These are phyloP conservation scores for Candida morakotiae DNA, from an alignment of 805 yeast genomes.

Conservation along the genomic window DNA sequence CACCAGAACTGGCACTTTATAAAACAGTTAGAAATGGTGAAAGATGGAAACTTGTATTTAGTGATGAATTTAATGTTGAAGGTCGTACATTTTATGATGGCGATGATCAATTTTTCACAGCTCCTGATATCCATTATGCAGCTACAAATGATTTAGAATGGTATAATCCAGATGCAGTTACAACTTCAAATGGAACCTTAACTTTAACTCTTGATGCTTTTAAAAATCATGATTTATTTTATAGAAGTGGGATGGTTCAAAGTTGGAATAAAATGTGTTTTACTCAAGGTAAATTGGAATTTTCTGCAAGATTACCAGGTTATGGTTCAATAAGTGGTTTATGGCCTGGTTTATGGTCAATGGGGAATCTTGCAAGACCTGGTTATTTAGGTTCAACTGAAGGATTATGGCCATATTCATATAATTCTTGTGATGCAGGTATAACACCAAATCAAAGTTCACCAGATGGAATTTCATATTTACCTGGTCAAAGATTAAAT, in stretches of 20 bases:
- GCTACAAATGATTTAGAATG: conserved; percentile 91
- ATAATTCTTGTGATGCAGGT: conserved; percentile 87
- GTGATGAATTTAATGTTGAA: conserved; percentile 86
- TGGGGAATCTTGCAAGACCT: conserved; percentile 91
- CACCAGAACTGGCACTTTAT: conserved; percentile 51
- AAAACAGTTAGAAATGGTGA: conserved; percentile 58
- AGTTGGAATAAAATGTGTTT: conserved; percentile 90
- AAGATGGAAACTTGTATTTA: conserved; percentile 72
- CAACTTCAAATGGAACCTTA: conserved; percentile 71
- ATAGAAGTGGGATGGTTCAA: conserved; percentile 90
- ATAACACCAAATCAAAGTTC: conserved; percentile 92
- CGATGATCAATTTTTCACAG: conserved; percentile 90
- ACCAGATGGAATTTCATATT: conserved; percentile 79
- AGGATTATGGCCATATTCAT: conserved; percentile 94
- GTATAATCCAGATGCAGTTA: conserved; percentile 89
- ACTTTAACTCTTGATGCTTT: conserved; percentile 74
- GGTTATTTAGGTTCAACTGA: conserved; percentile 85
- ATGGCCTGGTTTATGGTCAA: conserved; percentile 97
- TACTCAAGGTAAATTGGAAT: conserved; percentile 77
- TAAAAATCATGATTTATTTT: conserved; percentile 70
- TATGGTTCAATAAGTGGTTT: conserved; percentile 74
- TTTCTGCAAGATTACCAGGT: conserved; percentile 75
- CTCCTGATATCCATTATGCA: conserved; percentile 76
- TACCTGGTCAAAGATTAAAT: conserved; percentile 79
- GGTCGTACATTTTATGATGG: conserved; percentile 89